These are phyloP conservation scores for Podosphaera leucotricha DNA, from an alignment of 2,329 filamentous ascomycete genomes.

Conservation along the genomic window DNA sequence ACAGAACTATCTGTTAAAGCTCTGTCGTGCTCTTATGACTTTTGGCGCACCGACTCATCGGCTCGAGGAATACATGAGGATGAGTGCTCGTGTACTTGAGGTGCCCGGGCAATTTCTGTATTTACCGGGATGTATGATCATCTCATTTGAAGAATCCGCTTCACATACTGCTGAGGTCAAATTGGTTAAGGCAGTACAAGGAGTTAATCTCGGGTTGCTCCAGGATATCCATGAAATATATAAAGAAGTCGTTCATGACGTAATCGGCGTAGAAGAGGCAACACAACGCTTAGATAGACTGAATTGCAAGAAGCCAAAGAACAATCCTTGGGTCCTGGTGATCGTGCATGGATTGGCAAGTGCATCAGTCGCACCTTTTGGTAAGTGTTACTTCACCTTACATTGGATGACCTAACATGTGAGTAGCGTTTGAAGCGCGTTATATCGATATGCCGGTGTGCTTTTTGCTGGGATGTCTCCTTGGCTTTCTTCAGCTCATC, in stretches of 20 bases:
- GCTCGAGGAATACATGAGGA: slow-evolving; percentile 75
- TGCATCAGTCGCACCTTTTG: slow-evolving; percentile 45
- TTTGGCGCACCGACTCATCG: slow-evolving; percentile 82
- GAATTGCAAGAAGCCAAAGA: slow-evolving; percentile 23
- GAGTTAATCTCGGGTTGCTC: slow-evolving; percentile 50
- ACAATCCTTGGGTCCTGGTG: slow-evolving; percentile 28
- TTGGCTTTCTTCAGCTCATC: slow-evolving; percentile 47
- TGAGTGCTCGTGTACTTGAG: slow-evolving; percentile 70
- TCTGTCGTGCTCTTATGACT: slow-evolving; percentile 70
- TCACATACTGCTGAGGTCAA: slow-evolving; percentile 66
- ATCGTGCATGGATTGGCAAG: slow-evolving; percentile 50
- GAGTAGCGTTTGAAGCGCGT: slow-evolving; percentile 39
- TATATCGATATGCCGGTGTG: slow-evolving; percentile 49
- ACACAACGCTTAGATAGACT: slow-evolving; percentile 34
- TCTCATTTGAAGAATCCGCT: slow-evolving; percentile 57
- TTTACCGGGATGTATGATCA: slow-evolving; percentile 79
- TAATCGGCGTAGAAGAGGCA: slow-evolving; percentile 48
- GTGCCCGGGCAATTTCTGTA: slow-evolving; percentile 81
- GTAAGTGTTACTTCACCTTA: slow-evolving; percentile 4
- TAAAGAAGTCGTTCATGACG: slow-evolving; percentile 61
- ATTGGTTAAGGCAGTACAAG: slow-evolving; percentile 42
- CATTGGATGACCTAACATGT: slow-evolving; percentile 2
- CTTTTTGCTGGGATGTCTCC: slow-evolving; percentile 44
- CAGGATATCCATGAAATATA: slow-evolving; percentile 56
- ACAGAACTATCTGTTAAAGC: slow-evolving; percentile 61